Conservation (phyloP, 768 basidiomycete species). For the Panellus pusillus region DNA sequence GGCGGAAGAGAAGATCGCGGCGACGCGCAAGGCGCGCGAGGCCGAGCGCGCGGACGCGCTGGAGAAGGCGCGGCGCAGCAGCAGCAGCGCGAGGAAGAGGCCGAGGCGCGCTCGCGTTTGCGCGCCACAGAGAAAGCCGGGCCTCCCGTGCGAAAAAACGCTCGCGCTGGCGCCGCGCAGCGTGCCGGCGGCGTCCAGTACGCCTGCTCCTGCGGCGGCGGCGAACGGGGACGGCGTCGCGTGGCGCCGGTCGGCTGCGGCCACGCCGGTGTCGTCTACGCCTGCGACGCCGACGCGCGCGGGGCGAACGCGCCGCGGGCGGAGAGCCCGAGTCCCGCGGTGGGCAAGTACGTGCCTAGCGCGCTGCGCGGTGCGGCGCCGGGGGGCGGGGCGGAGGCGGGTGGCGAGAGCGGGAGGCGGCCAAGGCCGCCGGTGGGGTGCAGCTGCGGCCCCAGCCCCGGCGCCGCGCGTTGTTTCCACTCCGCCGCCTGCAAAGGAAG, state of each 20-base stretch:
- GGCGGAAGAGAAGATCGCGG: constrained; percentile 57
- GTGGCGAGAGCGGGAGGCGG: constrained; percentile 63
- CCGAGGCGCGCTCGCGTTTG: constrained; percentile 44
- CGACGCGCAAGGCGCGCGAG: constrained; percentile 53
- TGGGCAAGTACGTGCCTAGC: constrained; percentile 46
- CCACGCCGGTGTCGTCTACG: constrained; percentile 27
- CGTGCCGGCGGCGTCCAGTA: constrained; percentile 14
- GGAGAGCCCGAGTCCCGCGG: constrained; percentile 54
- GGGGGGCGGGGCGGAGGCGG: constrained; percentile 40
- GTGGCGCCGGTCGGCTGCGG: constrained; percentile 28
- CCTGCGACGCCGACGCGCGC: constrained; percentile 31
- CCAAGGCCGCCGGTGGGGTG: constrained; percentile 37
- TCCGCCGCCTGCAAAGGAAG: constrained; percentile 33
- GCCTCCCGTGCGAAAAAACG: constrained; percentile 28
- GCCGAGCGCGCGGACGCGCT: constrained; percentile 48
- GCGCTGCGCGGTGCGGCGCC: constrained; percentile 31
- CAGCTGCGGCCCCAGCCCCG: constrained; percentile 26
- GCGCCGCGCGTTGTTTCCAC: constrained; percentile 29
- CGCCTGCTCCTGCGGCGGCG: constrained; percentile 7
- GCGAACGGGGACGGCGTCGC: constrained; percentile 24
- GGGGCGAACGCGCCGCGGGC: constrained; percentile 47
- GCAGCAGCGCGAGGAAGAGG: constrained; percentile 70
- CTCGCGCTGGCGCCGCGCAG: constrained; percentile 28
- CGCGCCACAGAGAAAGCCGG: constrained; percentile 41
- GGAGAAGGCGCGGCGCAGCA: constrained; percentile 61